These are phyloP conservation scores for Aethionema arabicum DNA, from an alignment of 345 rosid genomes.

Conservation along the genomic window DNA sequence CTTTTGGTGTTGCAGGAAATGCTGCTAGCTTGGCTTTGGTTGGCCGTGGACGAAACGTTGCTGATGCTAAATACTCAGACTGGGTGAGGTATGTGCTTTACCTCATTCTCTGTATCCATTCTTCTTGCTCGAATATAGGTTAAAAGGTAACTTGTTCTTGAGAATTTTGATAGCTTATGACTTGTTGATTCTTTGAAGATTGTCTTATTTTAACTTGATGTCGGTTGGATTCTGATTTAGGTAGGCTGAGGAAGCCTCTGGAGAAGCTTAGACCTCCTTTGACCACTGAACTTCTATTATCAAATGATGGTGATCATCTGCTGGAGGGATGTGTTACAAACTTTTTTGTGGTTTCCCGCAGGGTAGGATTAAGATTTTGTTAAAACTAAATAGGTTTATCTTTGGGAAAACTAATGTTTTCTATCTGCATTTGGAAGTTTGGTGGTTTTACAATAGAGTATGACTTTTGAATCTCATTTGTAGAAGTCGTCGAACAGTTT, in stretches of 20 bases:
- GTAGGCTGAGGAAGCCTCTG: slow-evolving; percentile 73
- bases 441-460: background rate
- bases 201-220: slow-evolving; percentile 20
- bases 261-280: slow-evolving; percentile 75
- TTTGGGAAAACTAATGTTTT: background rate
- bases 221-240: slow-evolving; percentile 28
- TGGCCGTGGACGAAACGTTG: slow-evolving; percentile 65
- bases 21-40: slow-evolving; percentile 79
- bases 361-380: slow-evolving; percentile 45
- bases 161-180: slow-evolving; percentile 15
- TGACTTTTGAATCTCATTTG: slow-evolving; percentile 16
- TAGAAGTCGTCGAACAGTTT: slow-evolving; percentile 23
- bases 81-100: slow-evolving; percentile 69
- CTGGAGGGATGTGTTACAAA: slow-evolving; percentile 80
- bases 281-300: slow-evolving; percentile 71
- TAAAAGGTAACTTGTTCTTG: background rate
- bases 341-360: slow-evolving; percentile 62
- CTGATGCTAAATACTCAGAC: slow-evolving; percentile 76
- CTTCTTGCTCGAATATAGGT: background rate
- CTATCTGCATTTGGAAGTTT: background rate
- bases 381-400: background rate
- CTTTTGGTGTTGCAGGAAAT: slow-evolving; percentile 49
- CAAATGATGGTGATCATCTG: slow-evolving; percentile 79
- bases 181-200: background rate
- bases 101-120: background rate